A percentile compares a stretch with the other conserved stretches of the same genome.
These are phyloP conservation scores for Botrytis medusae DNA, from an alignment of 2,329 filamentous ascomycete species.

Conservation along the genomic window DNA sequence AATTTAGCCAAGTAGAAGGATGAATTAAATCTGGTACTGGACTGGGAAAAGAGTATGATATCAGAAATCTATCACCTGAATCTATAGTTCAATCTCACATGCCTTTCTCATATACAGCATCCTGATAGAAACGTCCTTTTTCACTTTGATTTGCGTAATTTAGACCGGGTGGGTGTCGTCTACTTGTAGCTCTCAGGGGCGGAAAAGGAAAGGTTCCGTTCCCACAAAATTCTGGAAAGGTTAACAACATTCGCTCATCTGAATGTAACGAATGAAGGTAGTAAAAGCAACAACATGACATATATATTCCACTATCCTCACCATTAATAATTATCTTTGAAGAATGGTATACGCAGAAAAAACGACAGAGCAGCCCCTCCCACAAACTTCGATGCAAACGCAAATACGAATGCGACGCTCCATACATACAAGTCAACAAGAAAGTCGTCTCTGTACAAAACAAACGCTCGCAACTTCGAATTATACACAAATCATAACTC, in stretches of 20 bases:
- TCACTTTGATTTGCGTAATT: not conserved
- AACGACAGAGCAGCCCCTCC: not conserved
- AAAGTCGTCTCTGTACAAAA: not conserved
- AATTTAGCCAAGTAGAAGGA: not conserved
- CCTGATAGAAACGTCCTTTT: fast-evolving
- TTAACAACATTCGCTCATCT: not conserved
- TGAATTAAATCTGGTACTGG: not conserved
- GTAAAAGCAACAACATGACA: not conserved
- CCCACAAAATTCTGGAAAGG: not conserved
- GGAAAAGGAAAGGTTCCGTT: not conserved
- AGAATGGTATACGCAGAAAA: constrained; percentile 15
- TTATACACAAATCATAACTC: constrained; percentile 12
- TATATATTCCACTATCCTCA: not conserved
- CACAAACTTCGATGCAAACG: not conserved
- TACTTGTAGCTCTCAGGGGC: not conserved
- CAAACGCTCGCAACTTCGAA: not conserved
- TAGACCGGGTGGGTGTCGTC: not conserved
- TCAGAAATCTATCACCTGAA: not conserved
- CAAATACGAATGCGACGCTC: not conserved
- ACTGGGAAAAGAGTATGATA: not conserved
- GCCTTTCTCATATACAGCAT: fast-evolving
- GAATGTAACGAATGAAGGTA: not conserved
- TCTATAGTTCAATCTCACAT: not conserved
- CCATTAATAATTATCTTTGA: not conserved
- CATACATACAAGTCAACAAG: not conserved